These are phyloP conservation scores for Megacollybia platyphylla DNA, from an alignment of 1,284 basidiomycete species.

Conservation along the genomic window DNA sequence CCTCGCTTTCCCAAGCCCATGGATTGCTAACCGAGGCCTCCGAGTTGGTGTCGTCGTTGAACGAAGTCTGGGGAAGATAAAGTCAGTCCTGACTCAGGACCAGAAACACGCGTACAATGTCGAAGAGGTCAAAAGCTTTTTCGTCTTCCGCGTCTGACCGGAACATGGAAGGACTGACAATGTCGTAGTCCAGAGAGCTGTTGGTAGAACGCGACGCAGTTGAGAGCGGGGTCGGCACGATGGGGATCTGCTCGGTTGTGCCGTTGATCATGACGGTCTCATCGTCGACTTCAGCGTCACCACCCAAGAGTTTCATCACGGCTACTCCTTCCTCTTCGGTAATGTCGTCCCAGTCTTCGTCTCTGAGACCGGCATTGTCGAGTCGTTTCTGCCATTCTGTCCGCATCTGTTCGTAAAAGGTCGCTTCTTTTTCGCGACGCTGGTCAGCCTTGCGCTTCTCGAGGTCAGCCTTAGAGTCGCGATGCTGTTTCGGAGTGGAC, in stretches of 20 bases:
- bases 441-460: neutral
- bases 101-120: conserved; percentile 4
- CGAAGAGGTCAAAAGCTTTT: conserved; percentile 1
- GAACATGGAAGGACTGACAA: conserved; percentile 7
- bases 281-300: conserved; percentile 7
- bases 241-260: neutral
- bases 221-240: neutral
- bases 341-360: conserved; percentile 8
- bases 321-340: conserved; percentile 5
- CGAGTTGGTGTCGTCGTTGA: conserved; percentile 1
- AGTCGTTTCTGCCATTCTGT: conserved; percentile 8
- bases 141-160: conserved; percentile 1
- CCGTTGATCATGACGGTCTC: neutral
- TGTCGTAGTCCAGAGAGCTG: conserved; percentile 5
- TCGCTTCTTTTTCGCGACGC: neutral
- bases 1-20: conserved; percentile 2
- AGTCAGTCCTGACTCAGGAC: neutral
- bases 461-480: neutral
- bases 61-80: neutral
- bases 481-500: neutral
- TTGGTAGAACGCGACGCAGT: neutral
- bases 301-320: conserved; percentile 8
- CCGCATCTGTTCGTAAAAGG: conserved; percentile 1
- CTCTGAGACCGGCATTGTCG: conserved; percentile 3
- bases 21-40: conserved; percentile 1